Evolutionary conservation across 139 green algal species (phyloP).

Genomic region (Edaphochlamys debaryana): DNA sequence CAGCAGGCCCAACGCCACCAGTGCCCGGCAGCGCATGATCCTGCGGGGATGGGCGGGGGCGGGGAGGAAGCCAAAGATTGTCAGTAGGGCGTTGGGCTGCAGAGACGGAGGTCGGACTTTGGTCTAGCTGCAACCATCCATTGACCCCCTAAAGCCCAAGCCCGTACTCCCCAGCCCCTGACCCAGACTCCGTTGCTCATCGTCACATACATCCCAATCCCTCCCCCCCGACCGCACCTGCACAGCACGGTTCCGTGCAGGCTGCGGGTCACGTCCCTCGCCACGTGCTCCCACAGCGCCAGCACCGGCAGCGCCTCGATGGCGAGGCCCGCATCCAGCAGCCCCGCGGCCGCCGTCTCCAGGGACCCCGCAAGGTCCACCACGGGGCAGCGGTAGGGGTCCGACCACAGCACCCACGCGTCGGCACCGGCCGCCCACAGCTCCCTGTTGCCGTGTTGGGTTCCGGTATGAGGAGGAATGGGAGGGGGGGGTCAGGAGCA

Average conservation of each 20-base stretch:
- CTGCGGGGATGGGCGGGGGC: slow-evolving; percentile 18
- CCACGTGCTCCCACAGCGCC: slow-evolving; percentile 66
- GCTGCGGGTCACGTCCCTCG: slow-evolving; percentile 46
- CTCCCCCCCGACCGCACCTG: slow-evolving; percentile 17
- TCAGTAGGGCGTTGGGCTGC: no score
- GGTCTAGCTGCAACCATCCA: no score
- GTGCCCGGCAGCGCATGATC: slow-evolving; percentile 48
- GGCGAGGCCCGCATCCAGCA: slow-evolving; percentile 52
- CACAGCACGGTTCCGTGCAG: slow-evolving; percentile 42
- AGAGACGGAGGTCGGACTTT: no score
- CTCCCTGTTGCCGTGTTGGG: no score
- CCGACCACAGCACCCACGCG: slow-evolving; percentile 40
- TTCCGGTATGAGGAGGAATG: no score
- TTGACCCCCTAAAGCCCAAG: no score
- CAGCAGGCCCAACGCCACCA: slow-evolving; percentile 58
- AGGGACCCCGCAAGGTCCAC: slow-evolving; percentile 57
- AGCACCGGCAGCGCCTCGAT: slow-evolving; percentile 62
- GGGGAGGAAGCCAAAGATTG: background rate
- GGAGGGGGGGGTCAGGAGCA: no score
- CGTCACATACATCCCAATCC: no score
- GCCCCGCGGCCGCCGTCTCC: slow-evolving; percentile 43
- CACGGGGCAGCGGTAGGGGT: slow-evolving; percentile 63
- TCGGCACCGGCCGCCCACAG: slow-evolving; percentile 49
- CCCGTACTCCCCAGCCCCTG: no score
- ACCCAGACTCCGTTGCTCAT: no score